Evolutionary conservation across 163 green algal genomes (phyloP), one percentile per base, ranked within the genome.

Genomic region (Chlamydomonas reinhardtii): DNA sequence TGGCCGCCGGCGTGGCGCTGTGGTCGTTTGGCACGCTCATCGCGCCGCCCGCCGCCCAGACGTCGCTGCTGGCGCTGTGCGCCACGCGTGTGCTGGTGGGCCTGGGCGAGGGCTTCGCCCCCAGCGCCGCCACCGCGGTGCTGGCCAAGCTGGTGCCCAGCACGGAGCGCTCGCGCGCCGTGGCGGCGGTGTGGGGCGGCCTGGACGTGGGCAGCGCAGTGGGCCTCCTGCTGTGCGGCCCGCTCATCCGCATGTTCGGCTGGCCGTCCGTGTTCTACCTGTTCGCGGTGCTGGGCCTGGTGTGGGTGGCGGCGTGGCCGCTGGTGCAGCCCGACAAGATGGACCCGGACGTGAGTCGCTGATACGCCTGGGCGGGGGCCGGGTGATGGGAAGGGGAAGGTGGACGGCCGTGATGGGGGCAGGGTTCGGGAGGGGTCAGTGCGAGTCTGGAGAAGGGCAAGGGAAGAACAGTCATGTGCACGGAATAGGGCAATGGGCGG

Each of bases 211-310:
- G 97, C 74, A 94, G 81, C 31, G 94, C 96, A 15, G 89, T 98
- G 0, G 98, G 97, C 14, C 91, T 99, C 76, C 88, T 99, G 71
- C 79, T 99, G 31, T 96, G 95, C 87, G 94, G 97, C 27, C 96
- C 96, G 2, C 90, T 98, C 52, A 99, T 99, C 81, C 79, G 92
- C n/a, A 90, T 92, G 72, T 96, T 95, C 62, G 97, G 97, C 82
- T 99, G 98, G 98, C 94, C 96, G n/a, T 96, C 92, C 2, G 98
- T 99, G 16, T 99, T 99, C 91, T 99, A 99, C 92, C 89, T 98
- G 22, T 99, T 99, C 92, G 97, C 96, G 22, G 81, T 94, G 43
- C 87, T 98, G 64, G 96, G 96, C n/a, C 85, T 98, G 31, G 19
- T 88, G 65, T 98, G 96, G 96, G 97, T 88, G 80, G 20, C 91